Percentiles rank a stretch among this genome's conserved stretches.
Conservation (phyloP, 192 early-diverging fungal genomes). For the Coemansia sp. region DNA sequence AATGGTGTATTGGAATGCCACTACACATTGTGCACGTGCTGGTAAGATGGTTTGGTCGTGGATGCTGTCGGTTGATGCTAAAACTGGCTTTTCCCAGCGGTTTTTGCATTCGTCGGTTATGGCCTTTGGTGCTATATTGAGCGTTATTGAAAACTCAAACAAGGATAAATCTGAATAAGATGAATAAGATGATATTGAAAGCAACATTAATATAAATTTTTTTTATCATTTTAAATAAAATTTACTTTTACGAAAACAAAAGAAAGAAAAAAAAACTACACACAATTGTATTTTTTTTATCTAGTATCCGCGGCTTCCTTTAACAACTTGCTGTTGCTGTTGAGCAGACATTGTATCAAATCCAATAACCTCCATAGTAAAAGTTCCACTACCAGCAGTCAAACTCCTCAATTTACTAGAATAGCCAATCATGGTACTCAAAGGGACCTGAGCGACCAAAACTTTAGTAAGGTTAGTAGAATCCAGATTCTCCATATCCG, state of each 20-base stretch:
- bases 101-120: too few relatives aligned
- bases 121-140: too few relatives aligned
- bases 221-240: neutral
- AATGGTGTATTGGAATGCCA: too few relatives aligned
- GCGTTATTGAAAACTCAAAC: too few relatives aligned
- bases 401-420: conserved; percentile 74
- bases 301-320: conserved; percentile 60
- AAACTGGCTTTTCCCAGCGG: too few relatives aligned
- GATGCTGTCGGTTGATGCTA: too few relatives aligned
- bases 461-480: conserved; percentile 12
- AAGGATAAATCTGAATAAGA: too few relatives aligned
- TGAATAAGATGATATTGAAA: neutral
- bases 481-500: conserved; percentile 8
- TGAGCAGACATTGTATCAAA: conserved; percentile 77
- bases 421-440: conserved; percentile 84
- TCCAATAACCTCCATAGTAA: conserved; percentile 78
- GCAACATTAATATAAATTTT: neutral
- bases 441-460: conserved; percentile 60
- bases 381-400: conserved; percentile 80
- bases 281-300: neutral
- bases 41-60: too few relatives aligned
- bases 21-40: too few relatives aligned
- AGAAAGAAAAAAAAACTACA: neutral
- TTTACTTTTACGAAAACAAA: neutral
- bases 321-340: conserved; percentile 64